Base-by-base conservation (phyloP, 2,329 filamentous ascomycete species). In the Periglandula ipomoeae region DNA sequence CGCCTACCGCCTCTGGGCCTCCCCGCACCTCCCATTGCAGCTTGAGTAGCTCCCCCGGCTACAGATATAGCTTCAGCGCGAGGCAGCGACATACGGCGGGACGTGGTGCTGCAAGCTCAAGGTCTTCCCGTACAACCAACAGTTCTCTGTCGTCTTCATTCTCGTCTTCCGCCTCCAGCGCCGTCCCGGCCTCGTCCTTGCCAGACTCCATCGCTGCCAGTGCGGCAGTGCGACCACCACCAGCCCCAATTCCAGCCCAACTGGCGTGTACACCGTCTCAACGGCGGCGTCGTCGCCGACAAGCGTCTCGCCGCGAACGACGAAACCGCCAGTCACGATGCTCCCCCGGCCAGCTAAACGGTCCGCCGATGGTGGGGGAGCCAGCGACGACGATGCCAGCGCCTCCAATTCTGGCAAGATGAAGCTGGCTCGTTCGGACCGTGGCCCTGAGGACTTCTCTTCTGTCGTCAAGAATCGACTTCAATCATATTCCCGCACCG, bases 401-500 rank as follows among this genome's bases (percentile, higher is more conserved):
- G 27, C 32, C 44, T 51, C 49, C 48, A 53, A 50, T 41, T 53
- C 32, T 19, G 30, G 56, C 50, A 76, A 74, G 61, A 58, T 67
- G 54, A 79, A 77, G 62, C 60, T 75, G 49, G 68, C 74, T 35
- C 66, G 72, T n/a, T 58, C 75, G 19, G 74, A 78, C 40, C 70
- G 69, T 48, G 65, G 66, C 4, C 58, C 65, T 22, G 70, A 74
- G 44, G 74, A 78, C 55, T 80, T 78, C 53, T 79, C 76, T 3
- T 71, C 65, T 49, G 72, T 76, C 27, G 74, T 79, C 55, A 79
- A 79, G 67, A 75, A 65, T 58, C 73, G 76, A 48, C 64, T 79
- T 40, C 72, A 74, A 54, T 72, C 74, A 3, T 78, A 78, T 54
- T 76, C 75, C 19, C 70, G 77, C 50, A 94, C 88, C 0, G 88